Base-by-base conservation (phyloP, 331 rosid genomes). In the Rhamnella rubrinervis region DNA sequence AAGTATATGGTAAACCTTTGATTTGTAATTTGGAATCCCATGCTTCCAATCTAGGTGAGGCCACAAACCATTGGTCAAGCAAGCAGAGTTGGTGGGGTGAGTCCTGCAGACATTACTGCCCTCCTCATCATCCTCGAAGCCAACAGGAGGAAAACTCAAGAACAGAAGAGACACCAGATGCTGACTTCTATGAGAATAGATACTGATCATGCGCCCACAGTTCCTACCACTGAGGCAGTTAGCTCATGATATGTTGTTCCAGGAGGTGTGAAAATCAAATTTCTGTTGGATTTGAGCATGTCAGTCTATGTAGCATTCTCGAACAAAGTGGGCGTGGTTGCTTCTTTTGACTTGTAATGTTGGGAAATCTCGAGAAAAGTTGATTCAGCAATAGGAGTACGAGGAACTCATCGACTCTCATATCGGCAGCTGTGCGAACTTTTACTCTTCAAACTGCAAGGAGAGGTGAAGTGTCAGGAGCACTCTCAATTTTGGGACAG, bases 51-150 rank as follows among this genome's bases (percentile, higher is more conserved):
- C 77, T 82, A 93, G 98, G 97, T 93, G 65, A 85, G 95, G 81
- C 98, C 98, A 18, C 96, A 88, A 75, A 93, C 97, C 75, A 81
- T 93, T 58, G 98, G 98, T 63, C 97, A 93, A 79, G 98, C 98
- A 66, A 85, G 91, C 85, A 81, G 97, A 83, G 96, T 93, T 2
- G 98, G 98, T 25, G 98, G 98, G 77, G 98, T 93, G 81, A 93
- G 88, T 84, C 97, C 98, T 40, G 97, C 97, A 11, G 98, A 93
- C 77, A 84, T 91, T 53, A 93, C 97, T 13, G 95, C 96, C 70
- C 95, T 93, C 52, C 92, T 91, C 60, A 87, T 91, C 70, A 87
- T 85, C 79, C 92, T 93, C 5, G 98, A 93, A 76, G 46, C 92
- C 77, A 85, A 78, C 59, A 53, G 89, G 57, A 93, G 96, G 75